Conservation (phyloP, 768 basidiomycete genomes). For the Lentinula boryana region DNA sequence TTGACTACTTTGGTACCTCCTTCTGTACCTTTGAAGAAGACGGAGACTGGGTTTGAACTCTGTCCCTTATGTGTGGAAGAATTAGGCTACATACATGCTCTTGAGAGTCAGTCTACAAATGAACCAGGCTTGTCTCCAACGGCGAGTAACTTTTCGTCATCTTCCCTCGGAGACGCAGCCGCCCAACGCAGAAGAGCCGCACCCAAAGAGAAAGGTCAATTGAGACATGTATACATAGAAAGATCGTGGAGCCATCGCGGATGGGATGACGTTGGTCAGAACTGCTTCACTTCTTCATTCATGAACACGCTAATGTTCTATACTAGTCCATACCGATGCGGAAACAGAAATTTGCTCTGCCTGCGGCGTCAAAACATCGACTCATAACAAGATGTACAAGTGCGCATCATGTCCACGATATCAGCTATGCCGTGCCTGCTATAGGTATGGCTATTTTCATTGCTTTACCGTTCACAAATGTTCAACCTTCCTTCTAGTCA, state of each 20-base stretch:
- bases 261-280: slow-evolving; percentile 88
- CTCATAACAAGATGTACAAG: slow-evolving; percentile 62
- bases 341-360: slow-evolving; percentile 68
- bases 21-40: slow-evolving; percentile 6
- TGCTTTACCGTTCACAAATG: background rate
- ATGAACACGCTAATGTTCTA: background rate
- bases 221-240: slow-evolving; percentile 82
- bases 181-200: slow-evolving; percentile 63
- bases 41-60: slow-evolving; percentile 66
- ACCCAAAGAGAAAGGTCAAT: slow-evolving; percentile 65
- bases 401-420: slow-evolving; percentile 79
- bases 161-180: slow-evolving; percentile 49
- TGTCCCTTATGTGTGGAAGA: slow-evolving; percentile 76
- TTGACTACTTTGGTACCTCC: slow-evolving; percentile 19
- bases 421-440: slow-evolving; percentile 78
- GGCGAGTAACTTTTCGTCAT: slow-evolving; percentile 29
- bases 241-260: slow-evolving; percentile 78
- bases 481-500: slow-evolving; percentile 40
- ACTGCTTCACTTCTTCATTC: background rate
- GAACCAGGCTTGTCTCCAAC: slow-evolving; percentile 42
- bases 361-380: slow-evolving; percentile 45
- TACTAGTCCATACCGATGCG: slow-evolving; percentile 61
- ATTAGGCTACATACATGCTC: slow-evolving; percentile 73
- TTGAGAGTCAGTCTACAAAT: slow-evolving; percentile 41
- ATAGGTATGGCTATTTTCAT: slow-evolving; percentile 42